phyloP scores from a whole-genome alignment of 805 yeast genomes.

The Teunomyces atbi region DNA sequence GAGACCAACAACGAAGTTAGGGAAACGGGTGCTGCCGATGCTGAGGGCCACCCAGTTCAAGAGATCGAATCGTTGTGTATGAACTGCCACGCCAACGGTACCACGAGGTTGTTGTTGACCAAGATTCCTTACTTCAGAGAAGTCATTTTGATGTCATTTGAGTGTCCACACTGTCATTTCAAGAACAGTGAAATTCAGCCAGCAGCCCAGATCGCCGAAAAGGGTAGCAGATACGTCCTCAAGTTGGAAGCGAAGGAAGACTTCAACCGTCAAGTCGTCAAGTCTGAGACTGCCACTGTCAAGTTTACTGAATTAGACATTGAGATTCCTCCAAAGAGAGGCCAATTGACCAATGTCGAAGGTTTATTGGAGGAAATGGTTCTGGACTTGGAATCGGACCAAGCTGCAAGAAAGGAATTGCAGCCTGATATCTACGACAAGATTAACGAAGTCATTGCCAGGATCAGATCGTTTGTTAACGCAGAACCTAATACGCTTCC shows the following conservation, averaged over 20 bases:
- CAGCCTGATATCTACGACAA: constrained; percentile 77
- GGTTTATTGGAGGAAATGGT: constrained; percentile 84
- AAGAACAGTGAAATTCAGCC: constrained; percentile 93
- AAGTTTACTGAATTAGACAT: constrained; percentile 81
- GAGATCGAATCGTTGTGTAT: constrained; percentile 94
- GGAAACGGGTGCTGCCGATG: constrained; percentile 76
- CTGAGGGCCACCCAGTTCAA: constrained; percentile 91
- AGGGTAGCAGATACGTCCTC: constrained; percentile 73
- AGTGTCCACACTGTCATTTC: constrained; percentile 92
- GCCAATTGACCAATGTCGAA: constrained; percentile 89
- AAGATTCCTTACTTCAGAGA: constrained; percentile 90
- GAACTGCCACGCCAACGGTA: constrained; percentile 88
- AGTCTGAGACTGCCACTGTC: constrained; percentile 81
- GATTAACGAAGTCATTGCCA: constrained; percentile 66
- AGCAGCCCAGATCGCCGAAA: constrained; percentile 88
- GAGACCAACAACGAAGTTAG: constrained; percentile 44
- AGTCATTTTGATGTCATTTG: constrained; percentile 89
- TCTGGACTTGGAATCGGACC: constrained; percentile 77
- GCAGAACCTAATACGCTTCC: constrained; percentile 73
- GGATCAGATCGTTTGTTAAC: constrained; percentile 57
- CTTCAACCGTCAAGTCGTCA: constrained; percentile 86
- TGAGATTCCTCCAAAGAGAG: constrained; percentile 93
- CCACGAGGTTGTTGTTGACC: constrained; percentile 79
- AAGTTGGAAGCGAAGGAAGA: constrained; percentile 69
- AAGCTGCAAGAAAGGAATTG: constrained; percentile 67